Base-by-base conservation (phyloP, 305 asterid species). In the Fraxinus velutina region DNA sequence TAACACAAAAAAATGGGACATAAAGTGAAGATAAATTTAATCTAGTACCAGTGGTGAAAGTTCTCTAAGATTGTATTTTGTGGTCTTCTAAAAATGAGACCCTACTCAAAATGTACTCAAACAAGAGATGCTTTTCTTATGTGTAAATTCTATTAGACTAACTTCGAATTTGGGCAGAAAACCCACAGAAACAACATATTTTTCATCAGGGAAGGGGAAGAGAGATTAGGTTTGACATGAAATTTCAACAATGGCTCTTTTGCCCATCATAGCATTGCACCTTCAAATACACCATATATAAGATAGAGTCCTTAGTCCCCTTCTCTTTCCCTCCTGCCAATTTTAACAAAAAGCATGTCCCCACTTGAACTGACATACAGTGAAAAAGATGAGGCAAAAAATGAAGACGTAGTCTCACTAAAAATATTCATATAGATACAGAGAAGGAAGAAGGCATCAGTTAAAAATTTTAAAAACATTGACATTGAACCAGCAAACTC, bases 1-100 rank as follows among this genome's bases (percentile, higher is more conserved):
- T 73, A 74, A 73, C 21, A 42, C 36, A 36, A 64, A 83, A 66
- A 72, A 82, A 72, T 52, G 10, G 27, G 36, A 10, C 29, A 29
- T 33, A 33, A 22, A 73, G 64, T 42, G 76, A 55, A 37, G 44
- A 21, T 9, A 22, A 19, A n/a, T 52, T 22, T 37, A 79, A 73
- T 66, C 24, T 9, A 47, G 68, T 55, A 75, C 77, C 12, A 12
- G 55, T 2, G 52, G 19, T 33, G 2, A 17, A 78, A 68, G 12
- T 64, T 55, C 60, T 79, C 47, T 42, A 75, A 76, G 15, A 57
- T 71, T 75, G 52, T 19, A 13, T 70, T 29, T 29, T 32, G 79
- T 17, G 22, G n/a, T 71, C 75, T 76, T 75, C 17, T 70, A 19
- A 44, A 71, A 29, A 73, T 29, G 72, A 79, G 30, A 9, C 19